Conservation (phyloP, 2,329 filamentous ascomycete genomes). For the Verticillium nubilum region DNA sequence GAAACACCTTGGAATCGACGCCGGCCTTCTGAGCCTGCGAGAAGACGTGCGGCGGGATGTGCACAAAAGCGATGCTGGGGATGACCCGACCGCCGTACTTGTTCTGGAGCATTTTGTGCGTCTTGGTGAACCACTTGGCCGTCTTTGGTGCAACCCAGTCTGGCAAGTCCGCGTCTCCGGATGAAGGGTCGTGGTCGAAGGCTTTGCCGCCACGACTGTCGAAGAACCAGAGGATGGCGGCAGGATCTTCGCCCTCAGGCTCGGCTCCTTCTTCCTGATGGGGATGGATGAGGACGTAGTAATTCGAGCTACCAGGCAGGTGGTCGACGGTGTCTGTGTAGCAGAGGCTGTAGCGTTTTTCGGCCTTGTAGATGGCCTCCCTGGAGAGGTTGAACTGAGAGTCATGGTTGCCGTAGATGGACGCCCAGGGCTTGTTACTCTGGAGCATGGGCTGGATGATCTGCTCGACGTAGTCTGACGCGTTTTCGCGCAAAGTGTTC, state of each 20-base stretch:
- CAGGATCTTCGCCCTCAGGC: background rate
- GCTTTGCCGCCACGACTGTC: slow-evolving; percentile 28
- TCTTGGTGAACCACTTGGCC: slow-evolving; percentile 36
- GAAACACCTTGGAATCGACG: slow-evolving; percentile 27
- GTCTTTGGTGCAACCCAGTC: slow-evolving; percentile 39
- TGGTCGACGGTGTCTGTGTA: slow-evolving; percentile 30
- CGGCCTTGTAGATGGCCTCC: slow-evolving; percentile 32
- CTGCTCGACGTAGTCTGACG: slow-evolving; percentile 42
- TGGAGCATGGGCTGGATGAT: slow-evolving; percentile 42
- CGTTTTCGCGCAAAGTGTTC: slow-evolving; percentile 40
- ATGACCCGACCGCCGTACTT: slow-evolving; percentile 10
- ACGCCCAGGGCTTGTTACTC: slow-evolving; percentile 44
- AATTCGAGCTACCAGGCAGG: slow-evolving; percentile 13
- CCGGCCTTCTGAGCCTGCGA: slow-evolving; percentile 10
- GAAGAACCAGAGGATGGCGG: slow-evolving; percentile 52
- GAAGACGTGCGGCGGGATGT: slow-evolving; percentile 13
- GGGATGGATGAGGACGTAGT: slow-evolving; percentile 12
- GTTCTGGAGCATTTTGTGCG: slow-evolving; percentile 16
- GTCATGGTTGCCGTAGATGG: slow-evolving; percentile 59
- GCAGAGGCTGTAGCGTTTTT: slow-evolving; percentile 48
- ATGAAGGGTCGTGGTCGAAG: background rate
- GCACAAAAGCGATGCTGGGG: slow-evolving; percentile 14
- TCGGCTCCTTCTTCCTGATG: background rate
- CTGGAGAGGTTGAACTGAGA: slow-evolving; percentile 40
- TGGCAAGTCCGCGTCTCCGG: slow-evolving; percentile 30